Evolutionary conservation across 140 eudicot genomes (phyloP).

Genomic region (Oenanthe javanica): DNA sequence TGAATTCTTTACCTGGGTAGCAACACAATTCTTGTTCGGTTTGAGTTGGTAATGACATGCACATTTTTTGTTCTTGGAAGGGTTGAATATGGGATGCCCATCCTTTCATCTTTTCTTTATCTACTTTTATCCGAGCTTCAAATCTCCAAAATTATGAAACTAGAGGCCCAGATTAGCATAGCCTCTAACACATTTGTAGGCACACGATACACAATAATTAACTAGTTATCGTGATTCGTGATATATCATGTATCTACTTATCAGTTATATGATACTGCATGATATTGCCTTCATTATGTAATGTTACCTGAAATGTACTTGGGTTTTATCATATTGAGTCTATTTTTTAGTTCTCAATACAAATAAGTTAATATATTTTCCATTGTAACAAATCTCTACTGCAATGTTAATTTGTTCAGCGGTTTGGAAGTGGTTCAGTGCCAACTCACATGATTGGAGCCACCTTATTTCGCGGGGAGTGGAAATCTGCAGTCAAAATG

Average conservation of each 20-base stretch:
- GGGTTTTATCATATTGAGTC: neutral
- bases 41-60: neutral
- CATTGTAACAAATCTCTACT: neutral
- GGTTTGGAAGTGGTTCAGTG: slow-evolving; percentile 90
- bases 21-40: neutral
- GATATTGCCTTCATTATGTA: neutral
- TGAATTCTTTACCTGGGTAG: neutral
- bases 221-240: neutral
- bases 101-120: neutral
- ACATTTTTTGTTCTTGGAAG: neutral
- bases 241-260: neutral
- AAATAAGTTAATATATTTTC: neutral
- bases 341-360: neutral
- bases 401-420: slow-evolving; percentile 36
- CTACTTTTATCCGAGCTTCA: neutral
- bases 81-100: neutral
- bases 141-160: neutral
- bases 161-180: neutral
- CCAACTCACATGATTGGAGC: slow-evolving; percentile 94
- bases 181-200: neutral
- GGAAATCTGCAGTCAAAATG: slow-evolving; percentile 78
- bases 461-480: slow-evolving; percentile 76
- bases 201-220: neutral
- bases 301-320: neutral
- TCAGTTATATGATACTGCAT: neutral